Conservation (phyloP, 148 eudicot genomes). For the Cornus suecica region DNA sequence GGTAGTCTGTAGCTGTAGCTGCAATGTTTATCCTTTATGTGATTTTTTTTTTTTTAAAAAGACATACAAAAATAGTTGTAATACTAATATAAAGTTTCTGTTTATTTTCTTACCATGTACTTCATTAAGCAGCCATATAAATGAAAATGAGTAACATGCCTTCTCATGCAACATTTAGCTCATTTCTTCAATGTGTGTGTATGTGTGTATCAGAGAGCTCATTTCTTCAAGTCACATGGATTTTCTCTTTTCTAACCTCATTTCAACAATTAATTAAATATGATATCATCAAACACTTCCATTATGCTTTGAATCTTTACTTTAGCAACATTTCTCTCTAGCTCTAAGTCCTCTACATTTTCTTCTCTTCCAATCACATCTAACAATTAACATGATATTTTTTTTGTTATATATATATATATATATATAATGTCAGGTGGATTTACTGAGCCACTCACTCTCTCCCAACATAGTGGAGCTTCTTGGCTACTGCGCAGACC, state of each 20-base stretch:
- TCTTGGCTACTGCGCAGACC: slow-evolving; percentile 81
- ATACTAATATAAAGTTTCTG: background rate
- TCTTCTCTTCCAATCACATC: background rate
- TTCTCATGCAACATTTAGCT: background rate
- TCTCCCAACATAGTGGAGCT: slow-evolving; percentile 62
- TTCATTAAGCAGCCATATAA: background rate
- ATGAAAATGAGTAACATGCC: background rate
- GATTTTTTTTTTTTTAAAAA: slow-evolving; percentile 19
- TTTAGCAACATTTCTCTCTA: background rate
- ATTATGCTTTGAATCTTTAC: no score
- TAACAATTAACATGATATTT: no score
- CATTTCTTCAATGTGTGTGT: background rate
- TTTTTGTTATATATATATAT: no score
- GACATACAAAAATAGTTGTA: background rate
- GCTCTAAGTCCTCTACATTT: background rate
- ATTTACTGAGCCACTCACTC: slow-evolving; percentile 61
- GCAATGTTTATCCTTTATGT: no score
- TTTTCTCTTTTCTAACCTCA: background rate
- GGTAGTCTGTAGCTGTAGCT: no score
- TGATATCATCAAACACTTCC: no score
- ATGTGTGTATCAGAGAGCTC: background rate
- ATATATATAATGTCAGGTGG: no score
- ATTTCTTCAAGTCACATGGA: background rate
- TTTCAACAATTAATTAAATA: background rate
- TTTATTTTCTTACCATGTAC: background rate